Conservation (phyloP, 768 basidiomycete genomes). For the Amanita phalloides region DNA sequence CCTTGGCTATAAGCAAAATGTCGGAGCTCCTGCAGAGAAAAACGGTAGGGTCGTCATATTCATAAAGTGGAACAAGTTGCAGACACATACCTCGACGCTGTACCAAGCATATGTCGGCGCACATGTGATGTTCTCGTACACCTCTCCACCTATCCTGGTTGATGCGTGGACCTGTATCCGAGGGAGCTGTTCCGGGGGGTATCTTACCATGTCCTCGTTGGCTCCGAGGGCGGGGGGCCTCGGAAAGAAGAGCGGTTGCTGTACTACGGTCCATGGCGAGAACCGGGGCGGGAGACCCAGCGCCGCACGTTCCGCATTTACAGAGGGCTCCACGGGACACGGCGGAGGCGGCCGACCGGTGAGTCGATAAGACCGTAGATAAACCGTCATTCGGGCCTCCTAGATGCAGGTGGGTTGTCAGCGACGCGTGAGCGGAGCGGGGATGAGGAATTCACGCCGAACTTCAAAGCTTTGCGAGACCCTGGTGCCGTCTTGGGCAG, state of each 20-base stretch:
- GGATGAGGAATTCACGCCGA: neutral
- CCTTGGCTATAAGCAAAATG: conserved; percentile 28
- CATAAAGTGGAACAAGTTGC: too few species aligned
- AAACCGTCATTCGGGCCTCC: conserved; percentile 49
- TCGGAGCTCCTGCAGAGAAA: conserved; percentile 28
- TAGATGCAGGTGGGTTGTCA: conserved; percentile 13
- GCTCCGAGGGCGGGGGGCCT: neutral
- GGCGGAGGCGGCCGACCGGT: conserved; percentile 39
- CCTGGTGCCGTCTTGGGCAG: neutral
- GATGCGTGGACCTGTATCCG: conserved; percentile 12
- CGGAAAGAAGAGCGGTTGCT: neutral
- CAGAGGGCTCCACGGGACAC: conserved; percentile 35
- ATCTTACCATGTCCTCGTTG: neutral
- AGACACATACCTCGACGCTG: conserved; percentile 29
- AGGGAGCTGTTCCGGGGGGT: conserved; percentile 9
- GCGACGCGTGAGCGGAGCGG: neutral
- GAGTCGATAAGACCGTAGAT: conserved; percentile 34
- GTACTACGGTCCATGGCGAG: conserved; percentile 22
- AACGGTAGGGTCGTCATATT: neutral
- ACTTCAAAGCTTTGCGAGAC: conserved; percentile 21
- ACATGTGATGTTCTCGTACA: conserved; percentile 26
- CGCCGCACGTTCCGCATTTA: conserved; percentile 28
- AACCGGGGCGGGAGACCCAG: conserved; percentile 42
- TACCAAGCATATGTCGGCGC: conserved; percentile 24
- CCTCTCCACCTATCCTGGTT: conserved; percentile 13